phyloP scores from a whole-genome alignment of 805 yeast genomes.

The Lachancea kluyveri region DNA sequence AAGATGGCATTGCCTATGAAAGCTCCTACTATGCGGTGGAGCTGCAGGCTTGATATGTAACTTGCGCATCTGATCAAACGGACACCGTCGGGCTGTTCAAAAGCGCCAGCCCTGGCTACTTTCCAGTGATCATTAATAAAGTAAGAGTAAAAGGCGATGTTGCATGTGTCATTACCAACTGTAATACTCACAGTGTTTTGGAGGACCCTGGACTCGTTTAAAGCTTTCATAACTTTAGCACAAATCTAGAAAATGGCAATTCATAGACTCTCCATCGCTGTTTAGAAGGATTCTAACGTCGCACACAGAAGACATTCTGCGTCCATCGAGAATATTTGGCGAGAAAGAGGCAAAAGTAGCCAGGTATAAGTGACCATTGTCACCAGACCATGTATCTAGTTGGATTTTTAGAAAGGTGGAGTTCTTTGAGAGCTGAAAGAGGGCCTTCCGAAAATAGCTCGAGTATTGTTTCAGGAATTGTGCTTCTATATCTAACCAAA shows the following conservation, averaged over 20 bases:
- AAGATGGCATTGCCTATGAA: constrained; percentile 1
- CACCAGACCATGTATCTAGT: constrained; percentile 4
- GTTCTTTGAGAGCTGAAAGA: constrained; percentile 1
- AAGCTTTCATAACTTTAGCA: not conserved
- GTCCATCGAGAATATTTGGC: constrained; percentile 1
- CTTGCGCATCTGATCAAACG: constrained; percentile 3
- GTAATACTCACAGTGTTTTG: constrained; percentile 3
- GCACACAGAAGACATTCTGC: not conserved
- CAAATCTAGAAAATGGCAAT: constrained; percentile 8
- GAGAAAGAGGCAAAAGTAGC: constrained; percentile 4
- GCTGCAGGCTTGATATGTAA: constrained; percentile 1
- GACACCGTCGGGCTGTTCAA: not conserved
- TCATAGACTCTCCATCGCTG: not conserved
- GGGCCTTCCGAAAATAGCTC: constrained; percentile 1
- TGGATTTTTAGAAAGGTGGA: constrained; percentile 2
- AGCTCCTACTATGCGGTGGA: constrained; percentile 1
- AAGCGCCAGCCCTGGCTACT: not conserved
- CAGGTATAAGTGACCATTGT: constrained; percentile 3
- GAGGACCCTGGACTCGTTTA: constrained; percentile 2
- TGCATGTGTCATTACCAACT: constrained; percentile 2
- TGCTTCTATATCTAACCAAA: not conserved
- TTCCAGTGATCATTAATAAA: constrained; percentile 2
- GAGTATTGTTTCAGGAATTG: constrained; percentile 1
- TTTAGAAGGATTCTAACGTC: constrained; percentile 1
- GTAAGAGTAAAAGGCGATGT: not conserved